Base-by-base conservation (phyloP, 192 early-diverging fungal genomes). In the Phlyctochytrium planicorne region DNA sequence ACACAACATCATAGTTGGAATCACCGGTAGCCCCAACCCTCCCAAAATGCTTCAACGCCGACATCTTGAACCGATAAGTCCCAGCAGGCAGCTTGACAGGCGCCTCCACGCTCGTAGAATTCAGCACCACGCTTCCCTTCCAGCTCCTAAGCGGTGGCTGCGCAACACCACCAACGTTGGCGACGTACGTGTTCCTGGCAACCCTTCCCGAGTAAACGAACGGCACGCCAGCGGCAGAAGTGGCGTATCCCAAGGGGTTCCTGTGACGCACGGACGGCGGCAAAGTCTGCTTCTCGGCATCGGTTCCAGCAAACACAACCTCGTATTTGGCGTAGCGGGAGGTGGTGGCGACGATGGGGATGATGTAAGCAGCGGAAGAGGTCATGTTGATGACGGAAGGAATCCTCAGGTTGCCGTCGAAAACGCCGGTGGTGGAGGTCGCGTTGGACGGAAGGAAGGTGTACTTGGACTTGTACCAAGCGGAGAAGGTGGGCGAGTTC, bases 41-140 rank as follows among this genome's bases (percentile, higher is more conserved):
- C 40, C 40, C 33, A 72, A 76, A 76, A 37, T 68, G 57, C 66
- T 64, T 68, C 57, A 72, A 27, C 24, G 69, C 75, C 20, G 66
- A 25, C 25, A 67, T 40, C 17, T 63, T 56, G 53, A 76, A 1
- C 69, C 63, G 30, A 66, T 76, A 76, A 17, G 30, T 34, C 24
- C 70, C 75, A 29, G 60, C 30, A 6, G 70, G 66, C 37, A 76
- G 59, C 23, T 25, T 14, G 37, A 23, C 29, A 17, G 1, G 24
- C 14, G 10, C 6, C 52, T 1, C 20, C 31, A 34, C 32, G 40
- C 10, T 50, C 27, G 32, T 29, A 14, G 61, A 29, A 0, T 62
- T 62, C 3, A 29, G 63, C 14, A n/a, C n/a, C 12, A 50, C 40
- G 40, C 12, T 50, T 10, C 40, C 40, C 12, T 10, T 50, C 40